Evolutionary conservation across 805 yeast species (phyloP).

Genomic region (Candida hungchunana): DNA sequence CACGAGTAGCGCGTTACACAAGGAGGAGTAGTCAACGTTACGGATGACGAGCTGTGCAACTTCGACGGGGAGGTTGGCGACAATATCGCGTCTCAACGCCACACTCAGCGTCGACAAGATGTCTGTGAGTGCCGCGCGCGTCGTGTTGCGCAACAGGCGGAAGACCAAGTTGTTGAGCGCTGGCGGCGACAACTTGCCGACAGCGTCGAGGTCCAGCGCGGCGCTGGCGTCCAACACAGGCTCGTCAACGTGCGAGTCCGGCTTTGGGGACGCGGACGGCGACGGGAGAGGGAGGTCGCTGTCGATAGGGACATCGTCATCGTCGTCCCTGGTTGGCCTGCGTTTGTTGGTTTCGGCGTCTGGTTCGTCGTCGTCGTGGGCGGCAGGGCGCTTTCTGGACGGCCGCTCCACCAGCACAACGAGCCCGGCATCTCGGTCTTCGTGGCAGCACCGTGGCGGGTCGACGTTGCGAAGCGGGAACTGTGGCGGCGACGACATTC

Average conservation of each 20-base stretch:
- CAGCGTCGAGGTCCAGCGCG: slow-evolving; percentile 12
- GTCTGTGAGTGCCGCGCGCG: slow-evolving; percentile 58
- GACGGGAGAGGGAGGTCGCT: slow-evolving; percentile 59
- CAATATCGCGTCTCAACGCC: slow-evolving; percentile 68
- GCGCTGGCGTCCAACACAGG: slow-evolving; percentile 13
- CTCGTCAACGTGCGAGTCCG: slow-evolving; percentile 23
- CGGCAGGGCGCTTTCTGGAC: no score
- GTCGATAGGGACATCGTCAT: slow-evolving; percentile 20
- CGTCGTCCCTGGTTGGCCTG: slow-evolving; percentile 15
- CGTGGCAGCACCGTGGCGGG: slow-evolving; percentile 22
- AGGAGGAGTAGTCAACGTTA: slow-evolving; percentile 57
- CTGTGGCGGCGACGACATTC: slow-evolving; percentile 19
- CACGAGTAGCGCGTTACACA: slow-evolving; percentile 59
- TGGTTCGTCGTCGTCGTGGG: neutral
- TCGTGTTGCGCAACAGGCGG: slow-evolving; percentile 52
- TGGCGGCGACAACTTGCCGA: slow-evolving; percentile 34
- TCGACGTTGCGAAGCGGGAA: slow-evolving; percentile 19
- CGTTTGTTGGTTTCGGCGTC: neutral
- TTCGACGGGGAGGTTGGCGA: slow-evolving; percentile 71
- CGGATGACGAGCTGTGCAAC: slow-evolving; percentile 60
- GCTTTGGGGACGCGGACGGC: slow-evolving; percentile 60
- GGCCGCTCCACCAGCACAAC: no score
- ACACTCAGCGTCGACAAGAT: slow-evolving; percentile 47
- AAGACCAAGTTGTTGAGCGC: slow-evolving; percentile 48
- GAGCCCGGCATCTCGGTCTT: no score